Evolutionary conservation across 768 basidiomycete species (phyloP).

Genomic region (Holtermannia corniformis): DNA sequence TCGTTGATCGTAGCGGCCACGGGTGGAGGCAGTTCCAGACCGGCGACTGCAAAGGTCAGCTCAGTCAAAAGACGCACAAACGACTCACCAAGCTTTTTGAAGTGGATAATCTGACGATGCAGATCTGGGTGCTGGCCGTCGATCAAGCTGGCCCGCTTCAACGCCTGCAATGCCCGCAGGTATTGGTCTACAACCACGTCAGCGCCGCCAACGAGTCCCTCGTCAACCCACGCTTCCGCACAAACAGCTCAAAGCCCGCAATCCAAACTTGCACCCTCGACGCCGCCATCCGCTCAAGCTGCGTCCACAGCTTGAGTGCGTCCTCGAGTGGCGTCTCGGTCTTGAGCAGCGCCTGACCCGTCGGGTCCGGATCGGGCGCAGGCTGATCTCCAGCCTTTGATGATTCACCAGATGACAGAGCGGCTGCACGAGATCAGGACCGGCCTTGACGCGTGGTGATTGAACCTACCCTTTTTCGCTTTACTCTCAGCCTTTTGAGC

Average conservation of each 20-base stretch:
- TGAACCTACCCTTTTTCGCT: conserved; percentile 27
- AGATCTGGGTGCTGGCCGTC: conserved; percentile 56
- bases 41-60: conserved; percentile 44
- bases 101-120: conserved; percentile 60
- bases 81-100: conserved; percentile 51
- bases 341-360: conserved; percentile 61
- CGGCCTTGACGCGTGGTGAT: neutral
- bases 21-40: conserved; percentile 47
- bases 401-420: conserved; percentile 11
- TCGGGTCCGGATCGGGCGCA: conserved; percentile 64
- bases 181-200: conserved; percentile 54
- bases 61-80: neutral
- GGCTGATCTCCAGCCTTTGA: conserved; percentile 25
- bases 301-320: conserved; percentile 61
- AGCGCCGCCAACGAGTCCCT: neutral
- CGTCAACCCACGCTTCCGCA: conserved; percentile 60
- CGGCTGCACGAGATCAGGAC: conserved; percentile 5
- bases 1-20: conserved; percentile 50
- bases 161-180: conserved; percentile 63
- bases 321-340: conserved; percentile 60
- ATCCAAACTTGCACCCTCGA: conserved; percentile 62
- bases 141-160: conserved; percentile 52
- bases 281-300: conserved; percentile 51
- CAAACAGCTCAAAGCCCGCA: conserved; percentile 66
- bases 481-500: conserved; percentile 40